phyloP scores from a whole-genome alignment of 164 flowering plant genomes.

The Dillenia turbinata region DNA sequence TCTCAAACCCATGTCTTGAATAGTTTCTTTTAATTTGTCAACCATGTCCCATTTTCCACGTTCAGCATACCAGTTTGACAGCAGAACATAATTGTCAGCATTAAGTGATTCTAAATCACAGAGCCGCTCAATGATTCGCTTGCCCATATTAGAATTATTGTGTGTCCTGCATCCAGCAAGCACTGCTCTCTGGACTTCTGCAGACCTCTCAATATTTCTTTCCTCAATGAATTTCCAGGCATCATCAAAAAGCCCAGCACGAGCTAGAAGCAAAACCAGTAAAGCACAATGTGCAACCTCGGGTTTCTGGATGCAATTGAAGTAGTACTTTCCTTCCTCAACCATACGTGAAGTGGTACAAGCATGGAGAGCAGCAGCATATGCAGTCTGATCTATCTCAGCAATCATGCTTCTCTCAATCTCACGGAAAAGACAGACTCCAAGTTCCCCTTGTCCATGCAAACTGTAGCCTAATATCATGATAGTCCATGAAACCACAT shows the following conservation, averaged over 20 bases:
- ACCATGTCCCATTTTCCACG: slow-evolving; percentile 42
- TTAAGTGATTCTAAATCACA: slow-evolving; percentile 56
- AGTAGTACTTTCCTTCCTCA: slow-evolving; percentile 46
- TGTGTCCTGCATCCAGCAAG: slow-evolving; percentile 61
- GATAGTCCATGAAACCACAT: slow-evolving; percentile 61
- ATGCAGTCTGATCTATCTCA: slow-evolving; percentile 31
- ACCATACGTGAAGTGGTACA: slow-evolving; percentile 48
- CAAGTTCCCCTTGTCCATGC: slow-evolving; percentile 60
- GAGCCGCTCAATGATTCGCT: slow-evolving; percentile 42
- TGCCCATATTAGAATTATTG: slow-evolving; percentile 28
- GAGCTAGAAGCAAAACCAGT: slow-evolving; percentile 53
- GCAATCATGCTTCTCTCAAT: slow-evolving; percentile 24
- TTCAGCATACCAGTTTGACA: slow-evolving; percentile 53
- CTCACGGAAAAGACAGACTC: slow-evolving; percentile 38
- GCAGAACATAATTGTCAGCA: slow-evolving; percentile 53
- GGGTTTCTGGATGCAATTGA: slow-evolving; percentile 40
- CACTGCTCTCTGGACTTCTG: slow-evolving; percentile 47
- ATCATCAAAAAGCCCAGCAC: slow-evolving; percentile 45
- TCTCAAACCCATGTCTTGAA: slow-evolving; percentile 55
- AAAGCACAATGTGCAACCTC: slow-evolving; percentile 35
- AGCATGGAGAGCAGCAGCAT: slow-evolving; percentile 53
- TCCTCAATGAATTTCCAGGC: slow-evolving; percentile 44
- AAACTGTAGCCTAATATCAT: slow-evolving; percentile 64
- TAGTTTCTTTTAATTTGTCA: slow-evolving; percentile 22
- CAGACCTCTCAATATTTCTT: slow-evolving; percentile 20